phyloP scores from a whole-genome alignment of 2,329 filamentous ascomycete genomes.

The Torrubiella hemipterigena region DNA sequence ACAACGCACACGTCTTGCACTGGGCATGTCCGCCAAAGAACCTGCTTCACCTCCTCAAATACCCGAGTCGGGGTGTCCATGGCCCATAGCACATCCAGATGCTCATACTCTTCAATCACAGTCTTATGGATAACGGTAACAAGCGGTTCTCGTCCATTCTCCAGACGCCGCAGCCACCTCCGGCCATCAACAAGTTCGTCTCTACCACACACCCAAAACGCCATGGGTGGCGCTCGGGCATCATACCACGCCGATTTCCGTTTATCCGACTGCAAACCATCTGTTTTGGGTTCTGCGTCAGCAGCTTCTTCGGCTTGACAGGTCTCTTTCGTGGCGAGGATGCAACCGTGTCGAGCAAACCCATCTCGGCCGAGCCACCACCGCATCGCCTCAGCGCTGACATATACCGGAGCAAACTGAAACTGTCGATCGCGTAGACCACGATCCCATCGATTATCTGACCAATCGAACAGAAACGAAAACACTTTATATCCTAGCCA shows the following conservation, averaged over 20 bases:
- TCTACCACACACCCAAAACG: constrained; percentile 74
- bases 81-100: constrained; percentile 91
- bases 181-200: constrained; percentile 78
- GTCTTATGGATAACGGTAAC: constrained; percentile 72
- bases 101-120: constrained; percentile 78
- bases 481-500: constrained; percentile 82
- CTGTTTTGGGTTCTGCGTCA: constrained; percentile 9
- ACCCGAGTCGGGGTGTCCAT: constrained; percentile 79
- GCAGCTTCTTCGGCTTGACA: constrained; percentile 37
- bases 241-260: constrained; percentile 70
- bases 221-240: constrained; percentile 65
- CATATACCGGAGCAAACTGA: constrained; percentile 83
- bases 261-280: constrained; percentile 22
- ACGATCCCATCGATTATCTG: constrained; percentile 72
- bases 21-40: constrained; percentile 69
- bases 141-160: constrained; percentile 66
- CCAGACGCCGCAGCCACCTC: constrained; percentile 61
- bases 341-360: constrained; percentile 70
- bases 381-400: constrained; percentile 79
- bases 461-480: constrained; percentile 81
- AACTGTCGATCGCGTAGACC: constrained; percentile 73
- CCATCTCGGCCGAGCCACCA: constrained; percentile 92
- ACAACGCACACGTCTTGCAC: constrained; percentile 44
- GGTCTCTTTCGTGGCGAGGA: constrained; percentile 66
- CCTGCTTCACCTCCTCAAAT: constrained; percentile 66